Evolutionary conservation across 2,329 filamentous ascomycete genomes (phyloP), one percentile per base, ranked within the genome.

Genomic region (Cadophora luteo-olivacea): DNA sequence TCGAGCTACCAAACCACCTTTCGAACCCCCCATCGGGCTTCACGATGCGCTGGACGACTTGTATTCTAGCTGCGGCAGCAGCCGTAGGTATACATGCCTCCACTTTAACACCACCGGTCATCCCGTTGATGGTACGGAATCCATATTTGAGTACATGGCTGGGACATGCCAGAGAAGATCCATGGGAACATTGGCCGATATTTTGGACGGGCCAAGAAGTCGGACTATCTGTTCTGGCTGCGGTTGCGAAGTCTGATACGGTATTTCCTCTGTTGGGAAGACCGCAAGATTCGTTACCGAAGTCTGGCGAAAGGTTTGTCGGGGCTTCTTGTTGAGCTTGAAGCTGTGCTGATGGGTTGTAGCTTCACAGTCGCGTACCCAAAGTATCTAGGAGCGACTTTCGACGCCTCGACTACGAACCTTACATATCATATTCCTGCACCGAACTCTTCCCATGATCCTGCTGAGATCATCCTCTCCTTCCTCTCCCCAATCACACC

Each of bases 131-230:
- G 66, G 87, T 89, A 32, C 83, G 87, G 52, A 88, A 86, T 72
- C 87, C 87, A 8, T 89, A 89, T 72, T 77, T 89, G 67, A 88
- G 85, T 76, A 83, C 85, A 41, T 89, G 87, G 87, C 77, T 93
- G 67, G 83, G 84, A 60, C 85, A 87, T 78, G 92, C 92, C 51
- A 86, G 93, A 73, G 86, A 91, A 66, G 85, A 85, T 57, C 93
- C 93, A 1, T 97, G 93, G 93, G 86, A 88, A 65, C 86, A 88
- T 80, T 97, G 93, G 93, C 93, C 93, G 29, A 95, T 95, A 79
- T 94, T 94, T 79, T 94, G 90, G 84, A 92, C 90, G 7, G 91
- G 92, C 41, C 84, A 89, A 75, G 85, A 90, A 77, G 79, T 91
- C 66, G 89, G 89, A 54, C 85, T 92, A 71, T 85, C 86, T 7